Percentiles rank a stretch among this genome's conserved stretches.
Evolutionary conservation across 2,329 filamentous ascomycete species (phyloP).

Genomic region (Thielaviopsis punctulata): DNA sequence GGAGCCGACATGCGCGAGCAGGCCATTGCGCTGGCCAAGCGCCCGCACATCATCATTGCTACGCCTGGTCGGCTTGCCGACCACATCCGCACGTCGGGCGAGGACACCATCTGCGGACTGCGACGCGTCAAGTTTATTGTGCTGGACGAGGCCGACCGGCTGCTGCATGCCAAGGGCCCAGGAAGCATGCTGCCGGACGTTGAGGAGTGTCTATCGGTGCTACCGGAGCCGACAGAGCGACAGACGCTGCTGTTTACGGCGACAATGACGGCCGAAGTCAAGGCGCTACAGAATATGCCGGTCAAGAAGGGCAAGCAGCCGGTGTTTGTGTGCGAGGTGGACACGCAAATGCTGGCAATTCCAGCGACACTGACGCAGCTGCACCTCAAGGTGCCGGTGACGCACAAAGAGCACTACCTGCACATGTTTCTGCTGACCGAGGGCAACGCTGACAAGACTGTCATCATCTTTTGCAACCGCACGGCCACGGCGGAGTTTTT

Average conservation of each 20-base stretch:
- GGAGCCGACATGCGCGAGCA: conserved; percentile 85
- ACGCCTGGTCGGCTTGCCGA: conserved; percentile 87
- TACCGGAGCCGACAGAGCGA: conserved; percentile 62
- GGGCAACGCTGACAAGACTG: conserved; percentile 53
- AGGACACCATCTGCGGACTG: conserved; percentile 74
- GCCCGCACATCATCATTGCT: conserved; percentile 85
- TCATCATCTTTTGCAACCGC: conserved; percentile 90
- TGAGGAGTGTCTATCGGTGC: conserved; percentile 65
- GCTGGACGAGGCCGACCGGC: conserved; percentile 85
- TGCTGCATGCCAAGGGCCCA: conserved; percentile 53
- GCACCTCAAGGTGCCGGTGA: conserved; percentile 76
- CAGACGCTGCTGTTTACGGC: conserved; percentile 94
- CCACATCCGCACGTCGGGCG: conserved; percentile 78
- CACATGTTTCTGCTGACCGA: conserved; percentile 75
- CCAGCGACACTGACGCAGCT: conserved; percentile 67
- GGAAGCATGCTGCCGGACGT: conserved; percentile 93
- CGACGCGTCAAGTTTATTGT: conserved; percentile 70
- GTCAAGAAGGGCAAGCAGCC: conserved; percentile 51
- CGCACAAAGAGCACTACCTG: conserved; percentile 86
- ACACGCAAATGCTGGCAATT: conserved; percentile 57
- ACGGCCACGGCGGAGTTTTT: conserved; percentile 77
- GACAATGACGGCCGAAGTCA: conserved; percentile 83
- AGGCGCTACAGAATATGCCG: conserved; percentile 65
- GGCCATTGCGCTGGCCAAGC: conserved; percentile 62
- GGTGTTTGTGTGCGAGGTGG: conserved; percentile 79